Conservation (phyloP, 2,329 filamentous ascomycete species). For the Fusarium sp. region DNA sequence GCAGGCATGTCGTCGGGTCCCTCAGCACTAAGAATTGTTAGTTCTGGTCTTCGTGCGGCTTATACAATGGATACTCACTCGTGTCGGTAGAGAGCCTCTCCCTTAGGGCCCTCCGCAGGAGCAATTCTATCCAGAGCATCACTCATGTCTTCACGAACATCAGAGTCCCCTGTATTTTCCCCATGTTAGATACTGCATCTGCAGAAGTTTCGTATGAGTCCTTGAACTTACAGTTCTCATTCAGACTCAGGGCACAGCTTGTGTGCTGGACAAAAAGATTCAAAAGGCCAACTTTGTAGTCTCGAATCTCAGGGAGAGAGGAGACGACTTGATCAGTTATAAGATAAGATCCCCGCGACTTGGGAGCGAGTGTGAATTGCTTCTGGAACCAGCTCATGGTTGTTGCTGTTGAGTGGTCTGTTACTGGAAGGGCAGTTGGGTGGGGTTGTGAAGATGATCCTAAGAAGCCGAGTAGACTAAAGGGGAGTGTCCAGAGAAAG, state of each 20-base stretch:
- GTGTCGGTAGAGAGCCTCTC: constrained; percentile 83
- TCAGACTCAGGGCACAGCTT: constrained; percentile 87
- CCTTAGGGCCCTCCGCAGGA: constrained; percentile 78
- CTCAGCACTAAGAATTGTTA: constrained; percentile 69
- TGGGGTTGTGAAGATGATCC: constrained; percentile 44
- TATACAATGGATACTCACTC: constrained; percentile 46
- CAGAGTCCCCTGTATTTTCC: constrained; percentile 66
- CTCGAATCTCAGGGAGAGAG: constrained; percentile 80
- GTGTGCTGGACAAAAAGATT: constrained; percentile 97
- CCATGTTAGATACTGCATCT: constrained; percentile 52
- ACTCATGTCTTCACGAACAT: constrained; percentile 93
- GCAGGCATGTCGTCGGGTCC: constrained; percentile 97
- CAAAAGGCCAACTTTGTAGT: constrained; percentile 87
- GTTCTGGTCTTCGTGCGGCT: background rate
- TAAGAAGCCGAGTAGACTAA: constrained; percentile 55
- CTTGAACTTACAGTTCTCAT: constrained; percentile 80
- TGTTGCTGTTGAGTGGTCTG: constrained; percentile 39
- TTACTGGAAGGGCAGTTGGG: constrained; percentile 46
- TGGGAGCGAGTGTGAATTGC: constrained; percentile 80
- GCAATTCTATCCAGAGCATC: constrained; percentile 92
- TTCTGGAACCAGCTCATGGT: constrained; percentile 86
- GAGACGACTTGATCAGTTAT: constrained; percentile 80
- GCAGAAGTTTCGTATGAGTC: background rate
- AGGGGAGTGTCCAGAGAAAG: constrained; percentile 61
- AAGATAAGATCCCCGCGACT: constrained; percentile 87